Evolutionary conservation across 2,329 filamentous ascomycete genomes (phyloP), one percentile per base, ranked within the genome.

Genomic region (Tolypocladium sp.): DNA sequence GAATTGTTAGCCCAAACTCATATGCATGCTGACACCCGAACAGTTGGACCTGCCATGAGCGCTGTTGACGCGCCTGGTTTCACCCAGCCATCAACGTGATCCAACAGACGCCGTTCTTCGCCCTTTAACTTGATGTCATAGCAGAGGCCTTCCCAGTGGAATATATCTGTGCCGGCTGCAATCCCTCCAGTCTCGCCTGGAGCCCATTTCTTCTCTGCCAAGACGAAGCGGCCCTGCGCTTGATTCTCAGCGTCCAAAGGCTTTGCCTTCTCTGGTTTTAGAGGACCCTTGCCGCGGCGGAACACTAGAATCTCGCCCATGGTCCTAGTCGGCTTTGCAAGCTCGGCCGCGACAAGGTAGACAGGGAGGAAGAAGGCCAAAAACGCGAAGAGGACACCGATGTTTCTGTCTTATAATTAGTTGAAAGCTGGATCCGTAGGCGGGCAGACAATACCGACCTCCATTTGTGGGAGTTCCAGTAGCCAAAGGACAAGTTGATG

Each of bases 21-120:
- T 33, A 33, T 33, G 30, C 30, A 33, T 33, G 30, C 30, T 33
- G 30, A 33, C 4, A 33, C 4, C 6, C 30, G 30, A 33, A 33
- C 30, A 33, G 30, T 6, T 6, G 5, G 30, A 33, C 30, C 30
- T 33, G 5, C 30, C 30, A 96, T 96, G 3, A 96, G 79, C 44
- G 91, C 92, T 15, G 92, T 96, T 58, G 95, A 73, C n/a, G 91
- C 96, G 61, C 92, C 92, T 3, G 92, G 92, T 74, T 95, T 94
- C 60, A 97, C 91, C 90, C 91, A 96, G 42, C 92, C 92, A 68
- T 95, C 89, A 13, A 96, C 90, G 62, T 94, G 79, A 66, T 96
- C 87, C 60, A 97, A 77, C 67, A 97, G 89, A 51, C 88, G 85
- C 22, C 91, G 83, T 1, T 80, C 76, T 66, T 93, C 85, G 17